phyloP scores from a whole-genome alignment of 345 rosid species.

The Gossypium longicalyx region DNA sequence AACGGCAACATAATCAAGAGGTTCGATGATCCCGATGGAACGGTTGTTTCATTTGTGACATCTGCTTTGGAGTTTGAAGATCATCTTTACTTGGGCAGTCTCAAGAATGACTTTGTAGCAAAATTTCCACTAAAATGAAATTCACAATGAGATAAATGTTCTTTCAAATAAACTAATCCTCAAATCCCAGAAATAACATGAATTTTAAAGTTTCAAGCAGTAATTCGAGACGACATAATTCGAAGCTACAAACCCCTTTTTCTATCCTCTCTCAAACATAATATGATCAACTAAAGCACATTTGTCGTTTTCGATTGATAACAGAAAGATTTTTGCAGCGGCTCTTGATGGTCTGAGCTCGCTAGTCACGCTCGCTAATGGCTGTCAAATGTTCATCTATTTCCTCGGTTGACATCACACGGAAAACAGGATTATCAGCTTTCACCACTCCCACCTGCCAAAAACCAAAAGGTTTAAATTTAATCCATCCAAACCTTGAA shows the following conservation, averaged over 20 bases:
- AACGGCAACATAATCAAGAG: slow-evolving; percentile 36
- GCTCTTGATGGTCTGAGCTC: background rate
- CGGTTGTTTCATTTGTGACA: slow-evolving; percentile 39
- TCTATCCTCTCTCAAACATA: background rate
- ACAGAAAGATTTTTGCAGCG: background rate
- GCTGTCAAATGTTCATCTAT: slow-evolving; percentile 84
- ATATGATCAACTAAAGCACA: background rate
- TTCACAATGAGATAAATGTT: background rate
- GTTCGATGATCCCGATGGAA: slow-evolving; percentile 42
- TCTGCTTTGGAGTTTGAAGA: slow-evolving; percentile 46
- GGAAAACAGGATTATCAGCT: slow-evolving; percentile 52
- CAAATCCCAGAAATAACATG: background rate
- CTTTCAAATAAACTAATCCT: background rate
- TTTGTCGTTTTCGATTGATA: background rate
- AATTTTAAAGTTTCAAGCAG: background rate
- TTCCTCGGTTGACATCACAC: slow-evolving; percentile 56
- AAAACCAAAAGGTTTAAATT: slow-evolving; percentile 14
- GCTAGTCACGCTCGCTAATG: slow-evolving; percentile 73
- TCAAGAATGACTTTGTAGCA: background rate
- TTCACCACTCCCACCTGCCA: slow-evolving; percentile 78
- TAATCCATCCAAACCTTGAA: background rate
- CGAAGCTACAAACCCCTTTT: background rate
- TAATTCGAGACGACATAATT: background rate
- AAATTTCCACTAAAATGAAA: slow-evolving; percentile 1
- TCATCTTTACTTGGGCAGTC: slow-evolving; percentile 49